Conservation (phyloP, 1,139 yeast species). For the Lodderomyces theae region DNA sequence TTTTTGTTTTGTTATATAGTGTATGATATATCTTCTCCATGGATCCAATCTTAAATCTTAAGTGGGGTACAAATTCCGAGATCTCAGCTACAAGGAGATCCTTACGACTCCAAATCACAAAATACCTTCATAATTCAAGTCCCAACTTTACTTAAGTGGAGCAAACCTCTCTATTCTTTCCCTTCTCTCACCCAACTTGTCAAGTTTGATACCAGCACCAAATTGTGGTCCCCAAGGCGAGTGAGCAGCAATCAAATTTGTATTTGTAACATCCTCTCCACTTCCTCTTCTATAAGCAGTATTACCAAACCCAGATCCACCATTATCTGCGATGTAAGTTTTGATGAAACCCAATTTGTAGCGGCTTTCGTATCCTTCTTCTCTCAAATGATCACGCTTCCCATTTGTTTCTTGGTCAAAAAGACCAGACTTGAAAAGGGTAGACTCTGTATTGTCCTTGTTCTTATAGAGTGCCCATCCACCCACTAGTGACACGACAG, state of each 20-base stretch:
- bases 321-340: slow-evolving; percentile 45
- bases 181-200: slow-evolving; percentile 46
- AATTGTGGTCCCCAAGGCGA: slow-evolving; percentile 42
- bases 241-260: slow-evolving; percentile 42
- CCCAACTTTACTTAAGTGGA: slow-evolving; percentile 23
- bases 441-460: slow-evolving; percentile 34
- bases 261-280: slow-evolving; percentile 30
- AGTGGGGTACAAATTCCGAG: too few relatives aligned
- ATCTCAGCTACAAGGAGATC: too few relatives aligned
- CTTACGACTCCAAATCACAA: too few relatives aligned
- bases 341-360: slow-evolving; percentile 44
- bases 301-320: slow-evolving; percentile 35
- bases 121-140: too few relatives aligned
- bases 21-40: too few relatives aligned
- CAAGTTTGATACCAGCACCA: slow-evolving; percentile 48
- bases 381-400: slow-evolving; percentile 37
- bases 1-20: too few relatives aligned
- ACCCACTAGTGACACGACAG: slow-evolving; percentile 38
- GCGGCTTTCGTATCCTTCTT: slow-evolving; percentile 36
- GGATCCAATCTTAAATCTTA: too few relatives aligned
- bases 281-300: slow-evolving; percentile 41
- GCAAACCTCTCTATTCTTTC: slow-evolving; percentile 43
- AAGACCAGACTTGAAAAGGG: slow-evolving; percentile 38
- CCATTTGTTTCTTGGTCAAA: slow-evolving; percentile 35
- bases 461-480: slow-evolving; percentile 38